Conservation (phyloP, 345 rosid genomes). For the Excoecaria agallocha region DNA sequence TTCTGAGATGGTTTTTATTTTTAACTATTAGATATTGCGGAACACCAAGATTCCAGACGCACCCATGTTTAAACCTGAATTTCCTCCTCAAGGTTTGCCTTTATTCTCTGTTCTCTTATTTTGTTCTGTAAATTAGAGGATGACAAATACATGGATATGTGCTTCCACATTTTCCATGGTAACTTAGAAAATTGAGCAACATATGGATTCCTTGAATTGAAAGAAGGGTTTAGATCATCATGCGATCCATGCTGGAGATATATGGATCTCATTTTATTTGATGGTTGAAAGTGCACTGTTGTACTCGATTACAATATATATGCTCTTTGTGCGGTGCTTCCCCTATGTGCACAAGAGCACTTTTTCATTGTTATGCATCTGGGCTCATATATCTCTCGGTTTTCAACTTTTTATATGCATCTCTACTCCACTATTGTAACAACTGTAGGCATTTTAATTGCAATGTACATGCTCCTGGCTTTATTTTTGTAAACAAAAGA, state of each 20-base stretch:
- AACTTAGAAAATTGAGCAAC: not conserved
- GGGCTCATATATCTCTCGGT: too few species aligned
- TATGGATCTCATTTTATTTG: not conserved
- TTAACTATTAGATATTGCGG: slow-evolving; percentile 49
- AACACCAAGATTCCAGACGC: slow-evolving; percentile 69
- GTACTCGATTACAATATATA: not conserved
- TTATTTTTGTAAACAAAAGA: not conserved
- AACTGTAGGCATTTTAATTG: not conserved
- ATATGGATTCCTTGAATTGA: not conserved
- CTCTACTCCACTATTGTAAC: too few species aligned
- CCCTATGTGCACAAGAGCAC: not conserved
- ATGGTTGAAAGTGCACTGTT: not conserved
- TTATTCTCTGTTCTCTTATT: not conserved
- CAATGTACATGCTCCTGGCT: not conserved
- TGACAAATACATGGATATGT: not conserved
- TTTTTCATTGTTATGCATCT: too few species aligned
- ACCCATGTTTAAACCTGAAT: slow-evolving; percentile 89
- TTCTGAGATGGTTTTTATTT: not conserved
- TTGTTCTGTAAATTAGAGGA: not conserved
- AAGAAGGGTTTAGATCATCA: not conserved
- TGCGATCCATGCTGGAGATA: not conserved
- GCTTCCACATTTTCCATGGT: not conserved
- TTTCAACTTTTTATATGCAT: too few species aligned
- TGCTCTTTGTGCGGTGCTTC: not conserved
- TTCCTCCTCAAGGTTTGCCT: slow-evolving; percentile 67